phyloP scores from a whole-genome alignment of 78 protist genomes.

The Isochrysis galbana region DNA sequence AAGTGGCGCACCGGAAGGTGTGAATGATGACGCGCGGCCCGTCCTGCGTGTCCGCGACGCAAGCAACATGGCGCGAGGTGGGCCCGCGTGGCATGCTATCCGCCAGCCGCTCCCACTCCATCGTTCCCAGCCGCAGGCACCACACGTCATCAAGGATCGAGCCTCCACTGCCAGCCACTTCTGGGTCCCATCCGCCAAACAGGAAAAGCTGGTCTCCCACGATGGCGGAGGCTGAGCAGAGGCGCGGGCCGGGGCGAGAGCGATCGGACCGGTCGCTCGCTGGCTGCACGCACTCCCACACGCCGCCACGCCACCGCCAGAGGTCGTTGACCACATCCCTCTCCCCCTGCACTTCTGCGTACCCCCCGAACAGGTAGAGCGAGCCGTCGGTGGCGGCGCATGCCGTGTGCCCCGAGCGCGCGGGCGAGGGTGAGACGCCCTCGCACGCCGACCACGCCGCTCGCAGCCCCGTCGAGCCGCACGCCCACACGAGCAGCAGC shows the following conservation, averaged over 20 bases:
- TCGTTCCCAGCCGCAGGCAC: background rate
- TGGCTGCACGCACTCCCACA: background rate
- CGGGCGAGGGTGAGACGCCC: no score
- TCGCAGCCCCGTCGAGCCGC: no score
- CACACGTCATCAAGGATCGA: background rate
- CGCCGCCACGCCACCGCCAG: background rate
- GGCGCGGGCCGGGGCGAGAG: background rate
- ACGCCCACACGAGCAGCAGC: no score
- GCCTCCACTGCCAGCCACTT: background rate
- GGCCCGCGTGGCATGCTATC: background rate
- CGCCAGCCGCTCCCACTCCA: background rate
- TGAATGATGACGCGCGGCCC: background rate
- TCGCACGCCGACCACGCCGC: no score
- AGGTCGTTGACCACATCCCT: background rate
- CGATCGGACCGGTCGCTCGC: background rate
- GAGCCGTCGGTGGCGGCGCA: background rate
- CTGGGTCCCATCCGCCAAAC: conserved; percentile 23
- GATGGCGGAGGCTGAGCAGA: background rate
- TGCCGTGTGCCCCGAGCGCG: background rate
- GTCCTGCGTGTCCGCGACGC: background rate
- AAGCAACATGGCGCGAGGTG: background rate
- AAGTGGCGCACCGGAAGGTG: background rate
- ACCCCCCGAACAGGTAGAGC: conserved; percentile 8
- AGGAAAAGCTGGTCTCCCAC: background rate
- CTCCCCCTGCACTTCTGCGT: background rate